phyloP scores from a whole-genome alignment of 441 rosid genomes.

The Populus tomentosa region DNA sequence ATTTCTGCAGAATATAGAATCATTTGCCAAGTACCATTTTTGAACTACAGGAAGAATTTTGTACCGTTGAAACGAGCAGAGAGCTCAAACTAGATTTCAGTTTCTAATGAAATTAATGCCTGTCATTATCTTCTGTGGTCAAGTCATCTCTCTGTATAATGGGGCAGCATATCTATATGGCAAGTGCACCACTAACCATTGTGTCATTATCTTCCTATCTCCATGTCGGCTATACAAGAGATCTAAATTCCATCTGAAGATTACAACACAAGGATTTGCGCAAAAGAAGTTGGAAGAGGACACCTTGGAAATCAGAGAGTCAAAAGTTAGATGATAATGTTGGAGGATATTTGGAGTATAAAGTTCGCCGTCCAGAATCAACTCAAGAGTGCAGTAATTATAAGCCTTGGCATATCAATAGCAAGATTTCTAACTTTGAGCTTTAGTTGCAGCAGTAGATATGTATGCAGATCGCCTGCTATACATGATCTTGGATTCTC shows the following conservation, averaged over 20 bases:
- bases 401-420: background rate
- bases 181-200: background rate
- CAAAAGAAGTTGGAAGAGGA: background rate
- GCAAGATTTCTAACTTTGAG: background rate
- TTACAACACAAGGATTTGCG: background rate
- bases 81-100: too few relatives aligned
- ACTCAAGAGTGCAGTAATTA: background rate
- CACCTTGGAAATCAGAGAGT: background rate
- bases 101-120: too few relatives aligned
- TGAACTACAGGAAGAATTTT: too few relatives aligned
- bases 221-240: background rate
- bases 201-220: background rate
- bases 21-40: too few relatives aligned
- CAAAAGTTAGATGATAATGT: background rate
- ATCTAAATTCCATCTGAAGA: slow-evolving; percentile 2
- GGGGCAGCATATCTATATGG: background rate
- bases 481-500: too few relatives aligned
- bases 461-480: background rate
- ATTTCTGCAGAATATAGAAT: too few relatives aligned
- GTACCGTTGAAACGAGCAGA: too few relatives aligned
- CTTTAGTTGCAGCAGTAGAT: background rate
- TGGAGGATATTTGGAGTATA: background rate
- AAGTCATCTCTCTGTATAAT: background rate
- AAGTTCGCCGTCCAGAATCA: background rate
- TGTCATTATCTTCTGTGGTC: too few relatives aligned